These are phyloP conservation scores for Deinandra increscens DNA, from an alignment of 129 eudicot genomes.

Conservation along the genomic window DNA sequence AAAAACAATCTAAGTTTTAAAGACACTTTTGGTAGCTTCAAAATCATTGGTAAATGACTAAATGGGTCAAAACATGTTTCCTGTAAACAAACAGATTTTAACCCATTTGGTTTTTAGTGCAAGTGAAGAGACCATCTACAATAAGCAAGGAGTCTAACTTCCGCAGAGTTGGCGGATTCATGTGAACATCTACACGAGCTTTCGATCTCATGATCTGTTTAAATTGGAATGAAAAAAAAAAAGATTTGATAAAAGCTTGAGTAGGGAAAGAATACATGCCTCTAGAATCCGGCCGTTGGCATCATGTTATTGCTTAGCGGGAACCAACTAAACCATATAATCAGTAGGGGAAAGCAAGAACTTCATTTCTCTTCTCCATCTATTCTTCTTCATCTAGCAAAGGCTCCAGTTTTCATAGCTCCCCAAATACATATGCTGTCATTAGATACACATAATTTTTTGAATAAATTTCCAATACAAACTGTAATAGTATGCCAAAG, in stretches of 20 bases:
- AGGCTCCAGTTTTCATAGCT: slow-evolving; percentile 97
- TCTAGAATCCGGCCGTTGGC: slow-evolving; percentile 73
- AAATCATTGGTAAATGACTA: not conserved
- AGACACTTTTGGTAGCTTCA: not conserved
- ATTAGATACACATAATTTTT: not conserved
- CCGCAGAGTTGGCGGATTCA: slow-evolving; percentile 86
- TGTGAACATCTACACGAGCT: slow-evolving; percentile 83
- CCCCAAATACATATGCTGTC: slow-evolving; percentile 87
- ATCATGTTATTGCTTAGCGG: slow-evolving; percentile 70
- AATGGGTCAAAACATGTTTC: not conserved
- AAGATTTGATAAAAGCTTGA: not conserved
- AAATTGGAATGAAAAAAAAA: not conserved
- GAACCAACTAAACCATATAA: slow-evolving; percentile 92
- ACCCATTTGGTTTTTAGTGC: not conserved
- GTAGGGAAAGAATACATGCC: slow-evolving; percentile 40
- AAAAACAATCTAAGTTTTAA: not conserved
- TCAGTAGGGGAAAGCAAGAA: slow-evolving; percentile 90
- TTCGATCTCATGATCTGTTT: slow-evolving; percentile 85
- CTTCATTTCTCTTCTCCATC: slow-evolving; percentile 85
- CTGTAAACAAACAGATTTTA: not conserved
- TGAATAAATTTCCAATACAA: not conserved
- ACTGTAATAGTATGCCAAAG: not conserved
- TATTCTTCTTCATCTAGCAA: slow-evolving; percentile 62
- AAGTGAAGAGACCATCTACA: slow-evolving; percentile 54
- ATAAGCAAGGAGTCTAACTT: slow-evolving; percentile 93